These are phyloP conservation scores for Leccinum laetum DNA, from an alignment of 1,284 basidiomycete species.

Conservation along the genomic window DNA sequence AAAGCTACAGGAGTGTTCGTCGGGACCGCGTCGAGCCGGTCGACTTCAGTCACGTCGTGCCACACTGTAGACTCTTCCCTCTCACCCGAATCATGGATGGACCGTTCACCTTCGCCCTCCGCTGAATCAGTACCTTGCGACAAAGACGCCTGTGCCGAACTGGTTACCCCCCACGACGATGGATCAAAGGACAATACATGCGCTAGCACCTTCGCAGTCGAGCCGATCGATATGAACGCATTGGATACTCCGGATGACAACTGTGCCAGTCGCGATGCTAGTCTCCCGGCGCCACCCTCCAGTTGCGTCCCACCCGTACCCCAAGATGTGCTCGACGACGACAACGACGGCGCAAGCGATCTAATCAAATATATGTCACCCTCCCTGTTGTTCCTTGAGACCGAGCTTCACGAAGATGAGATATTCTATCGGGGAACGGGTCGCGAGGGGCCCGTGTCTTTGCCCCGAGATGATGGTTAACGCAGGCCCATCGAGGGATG, in stretches of 20 bases:
- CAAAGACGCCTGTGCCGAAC: neutral
- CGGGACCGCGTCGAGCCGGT: neutral
- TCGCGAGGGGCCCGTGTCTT: constrained; percentile 11
- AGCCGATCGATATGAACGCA: neutral
- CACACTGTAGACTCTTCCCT: neutral
- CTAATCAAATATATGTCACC: neutral
- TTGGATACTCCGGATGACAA: neutral
- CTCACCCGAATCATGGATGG: too few species aligned
- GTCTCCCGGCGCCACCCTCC: neutral
- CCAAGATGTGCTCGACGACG: neutral
- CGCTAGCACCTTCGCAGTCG: neutral
- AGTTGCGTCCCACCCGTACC: neutral
- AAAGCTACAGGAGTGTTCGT: neutral
- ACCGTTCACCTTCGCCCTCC: neutral
- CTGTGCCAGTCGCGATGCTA: neutral
- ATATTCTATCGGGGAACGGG: constrained; percentile 1
- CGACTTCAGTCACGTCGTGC: neutral
- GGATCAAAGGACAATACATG: neutral
- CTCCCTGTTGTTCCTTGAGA: neutral
- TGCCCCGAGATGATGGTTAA: constrained; percentile 17
- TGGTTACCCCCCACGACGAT: neutral
- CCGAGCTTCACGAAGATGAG: constrained; percentile 1
- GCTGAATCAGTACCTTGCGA: neutral
- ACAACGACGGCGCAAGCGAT: neutral
- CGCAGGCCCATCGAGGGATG: constrained; percentile 7